These are phyloP conservation scores for Scopulariopsis brevicaulis DNA, from an alignment of 2,329 filamentous ascomycete species.

Conservation along the genomic window DNA sequence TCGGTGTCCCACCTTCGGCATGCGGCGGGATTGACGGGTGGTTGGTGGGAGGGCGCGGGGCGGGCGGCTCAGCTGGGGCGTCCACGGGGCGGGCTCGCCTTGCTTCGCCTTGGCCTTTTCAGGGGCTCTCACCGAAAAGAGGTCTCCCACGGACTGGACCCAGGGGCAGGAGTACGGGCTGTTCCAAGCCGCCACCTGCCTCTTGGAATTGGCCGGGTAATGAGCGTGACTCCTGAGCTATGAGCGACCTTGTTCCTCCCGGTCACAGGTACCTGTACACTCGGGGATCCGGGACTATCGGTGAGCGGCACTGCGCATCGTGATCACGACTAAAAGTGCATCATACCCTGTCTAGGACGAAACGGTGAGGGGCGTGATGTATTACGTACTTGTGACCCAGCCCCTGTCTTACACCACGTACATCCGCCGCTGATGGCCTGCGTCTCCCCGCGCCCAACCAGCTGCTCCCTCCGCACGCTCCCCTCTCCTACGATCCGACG, in stretches of 20 bases:
- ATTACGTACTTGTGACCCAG: too few relatives aligned
- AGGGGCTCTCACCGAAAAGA: too few relatives aligned
- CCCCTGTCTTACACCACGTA: not conserved
- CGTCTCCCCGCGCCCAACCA: not conserved
- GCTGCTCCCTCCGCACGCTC: not conserved
- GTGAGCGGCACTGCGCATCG: not conserved
- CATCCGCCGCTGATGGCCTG: not conserved
- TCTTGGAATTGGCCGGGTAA: too few relatives aligned
- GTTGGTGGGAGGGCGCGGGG: too few relatives aligned
- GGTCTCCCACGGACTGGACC: too few relatives aligned
- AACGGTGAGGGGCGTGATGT: not conserved
- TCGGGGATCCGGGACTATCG: too few relatives aligned
- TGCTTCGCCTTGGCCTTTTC: not conserved
- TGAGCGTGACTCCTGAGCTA: too few relatives aligned
- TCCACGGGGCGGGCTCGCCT: not conserved
- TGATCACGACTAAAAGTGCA: not conserved
- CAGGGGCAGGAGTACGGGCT: too few relatives aligned
- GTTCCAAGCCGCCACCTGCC: too few relatives aligned
- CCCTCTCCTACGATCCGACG: not conserved
- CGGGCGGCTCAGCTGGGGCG: not conserved
- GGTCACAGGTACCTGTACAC: not conserved
- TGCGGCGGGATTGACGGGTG: too few relatives aligned
- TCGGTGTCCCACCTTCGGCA: too few relatives aligned
- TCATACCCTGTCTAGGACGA: not conserved
- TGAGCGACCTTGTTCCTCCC: too few relatives aligned